Evolutionary conservation across 1,284 basidiomycete genomes (phyloP).

Genomic region (Sporisorium sorghi): DNA sequence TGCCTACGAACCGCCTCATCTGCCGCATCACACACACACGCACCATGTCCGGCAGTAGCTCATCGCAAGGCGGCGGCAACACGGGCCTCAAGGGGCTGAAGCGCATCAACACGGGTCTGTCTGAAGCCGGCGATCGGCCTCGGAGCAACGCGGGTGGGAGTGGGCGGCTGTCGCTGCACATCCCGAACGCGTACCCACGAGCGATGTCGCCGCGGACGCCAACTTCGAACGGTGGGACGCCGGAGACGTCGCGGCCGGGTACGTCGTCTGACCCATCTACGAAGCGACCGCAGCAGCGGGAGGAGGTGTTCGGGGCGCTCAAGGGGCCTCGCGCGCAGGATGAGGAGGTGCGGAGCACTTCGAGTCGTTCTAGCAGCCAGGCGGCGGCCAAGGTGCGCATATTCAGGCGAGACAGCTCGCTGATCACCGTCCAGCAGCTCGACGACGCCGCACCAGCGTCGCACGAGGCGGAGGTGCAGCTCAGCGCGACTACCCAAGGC

Average conservation of each 20-base stretch:
- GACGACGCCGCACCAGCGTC: background rate
- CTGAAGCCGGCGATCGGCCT: conserved; percentile 9
- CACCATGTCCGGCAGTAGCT: conserved; percentile 9
- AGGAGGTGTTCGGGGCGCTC: conserved; percentile 7
- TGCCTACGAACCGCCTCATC: background rate
- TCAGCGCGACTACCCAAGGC: background rate
- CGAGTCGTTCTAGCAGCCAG: conserved; percentile 1
- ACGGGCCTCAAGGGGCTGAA: conserved; percentile 1
- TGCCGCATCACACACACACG: background rate
- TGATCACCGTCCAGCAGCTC: conserved; percentile 27
- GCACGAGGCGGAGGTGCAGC: conserved; percentile 1
- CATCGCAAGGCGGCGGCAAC: background rate
- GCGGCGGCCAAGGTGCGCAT: background rate
- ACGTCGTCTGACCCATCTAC: background rate
- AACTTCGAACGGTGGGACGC: conserved; percentile 1
- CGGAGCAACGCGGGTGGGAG: conserved; percentile 18
- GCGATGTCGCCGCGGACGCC: conserved; percentile 14
- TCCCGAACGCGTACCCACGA: conserved; percentile 38
- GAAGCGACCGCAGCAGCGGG: background rate
- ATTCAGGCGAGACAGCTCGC: conserved; percentile 25
- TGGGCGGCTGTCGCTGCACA: conserved; percentile 34
- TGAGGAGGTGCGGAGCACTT: background rate
- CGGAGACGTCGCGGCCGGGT: conserved; percentile 5
- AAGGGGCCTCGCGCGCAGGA: conserved; percentile 11
- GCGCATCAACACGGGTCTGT: conserved; percentile 34